These are phyloP conservation scores for Botryotinia calthae DNA, from an alignment of 2,329 filamentous ascomycete species.

Conservation along the genomic window DNA sequence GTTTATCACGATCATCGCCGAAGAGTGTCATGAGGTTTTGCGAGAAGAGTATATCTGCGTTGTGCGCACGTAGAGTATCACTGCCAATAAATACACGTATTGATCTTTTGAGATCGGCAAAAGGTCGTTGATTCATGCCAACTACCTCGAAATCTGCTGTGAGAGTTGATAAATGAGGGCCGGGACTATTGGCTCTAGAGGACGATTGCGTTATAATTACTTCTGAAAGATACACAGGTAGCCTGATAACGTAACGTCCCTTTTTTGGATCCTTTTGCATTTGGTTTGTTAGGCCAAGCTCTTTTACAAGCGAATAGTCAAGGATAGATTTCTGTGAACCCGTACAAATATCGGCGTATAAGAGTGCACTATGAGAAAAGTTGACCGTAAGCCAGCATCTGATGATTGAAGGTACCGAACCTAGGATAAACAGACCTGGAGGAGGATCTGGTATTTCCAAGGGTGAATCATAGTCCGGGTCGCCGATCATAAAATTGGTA, in stretches of 20 bases:
- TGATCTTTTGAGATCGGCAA: conserved; percentile 52
- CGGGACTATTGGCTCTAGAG: conserved; percentile 69
- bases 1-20: conserved; percentile 79
- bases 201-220: conserved; percentile 77
- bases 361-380: conserved; percentile 82
- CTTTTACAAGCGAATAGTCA: conserved; percentile 69
- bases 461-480: conserved; percentile 65
- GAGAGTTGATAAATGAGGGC: conserved; percentile 77
- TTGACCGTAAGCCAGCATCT: conserved; percentile 91
- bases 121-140: conserved; percentile 53
- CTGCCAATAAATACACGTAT: conserved; percentile 90
- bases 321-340: conserved; percentile 88
- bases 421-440: conserved; percentile 79
- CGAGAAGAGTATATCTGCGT: conserved; percentile 87
- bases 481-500: conserved; percentile 61
- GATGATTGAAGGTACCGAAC: conserved; percentile 88
- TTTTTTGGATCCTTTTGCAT: conserved; percentile 61
- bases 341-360: conserved; percentile 90
- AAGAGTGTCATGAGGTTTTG: conserved; percentile 86
- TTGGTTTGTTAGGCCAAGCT: conserved; percentile 67
- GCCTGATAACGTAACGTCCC: conserved; percentile 65
- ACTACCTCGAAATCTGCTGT: conserved; percentile 74
- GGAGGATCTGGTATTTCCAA: conserved; percentile 72
- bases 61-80: conserved; percentile 80
- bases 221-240: conserved; percentile 87